Evolutionary conservation across 176 grass and related monocot genomes (phyloP).

Genomic region (Guadua angustifolia): DNA sequence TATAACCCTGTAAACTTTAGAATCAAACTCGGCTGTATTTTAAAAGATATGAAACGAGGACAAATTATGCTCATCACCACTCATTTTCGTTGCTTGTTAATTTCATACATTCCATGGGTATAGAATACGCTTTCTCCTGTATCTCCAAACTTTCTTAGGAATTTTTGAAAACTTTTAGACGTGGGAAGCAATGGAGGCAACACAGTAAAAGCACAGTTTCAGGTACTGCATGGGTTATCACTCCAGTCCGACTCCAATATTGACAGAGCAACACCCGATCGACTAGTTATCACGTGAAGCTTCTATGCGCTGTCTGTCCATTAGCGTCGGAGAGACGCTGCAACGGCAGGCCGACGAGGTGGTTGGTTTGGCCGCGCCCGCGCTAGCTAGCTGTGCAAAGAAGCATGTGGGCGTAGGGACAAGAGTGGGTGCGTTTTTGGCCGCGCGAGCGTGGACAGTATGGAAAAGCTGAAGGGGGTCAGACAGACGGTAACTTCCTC

Average conservation of each 20-base stretch:
- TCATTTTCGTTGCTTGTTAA: too few relatives aligned
- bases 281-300: background rate
- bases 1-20: too few relatives aligned
- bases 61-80: too few relatives aligned
- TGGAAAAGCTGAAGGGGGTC: too few relatives aligned
- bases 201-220: background rate
- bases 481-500: background rate
- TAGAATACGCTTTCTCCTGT: too few relatives aligned
- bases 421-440: slow-evolving; percentile 34
- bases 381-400: background rate
- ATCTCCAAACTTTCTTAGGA: too few relatives aligned
- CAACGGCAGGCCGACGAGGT: background rate
- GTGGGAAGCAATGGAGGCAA: slow-evolving; percentile 1
- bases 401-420: background rate
- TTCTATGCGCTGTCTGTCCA: background rate
- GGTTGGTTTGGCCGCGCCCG: background rate
- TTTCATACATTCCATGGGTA: too few relatives aligned
- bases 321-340: background rate
- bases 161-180: too few relatives aligned
- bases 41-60: too few relatives aligned
- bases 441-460: background rate
- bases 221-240: too few relatives aligned
- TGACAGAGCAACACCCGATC: background rate
- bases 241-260: background rate
- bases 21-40: too few relatives aligned